Percentiles rank a stretch among this genome's conserved stretches.
Evolutionary conservation across 2,329 filamentous ascomycete genomes (phyloP).

Genomic region (Neofusicoccum sp.): DNA sequence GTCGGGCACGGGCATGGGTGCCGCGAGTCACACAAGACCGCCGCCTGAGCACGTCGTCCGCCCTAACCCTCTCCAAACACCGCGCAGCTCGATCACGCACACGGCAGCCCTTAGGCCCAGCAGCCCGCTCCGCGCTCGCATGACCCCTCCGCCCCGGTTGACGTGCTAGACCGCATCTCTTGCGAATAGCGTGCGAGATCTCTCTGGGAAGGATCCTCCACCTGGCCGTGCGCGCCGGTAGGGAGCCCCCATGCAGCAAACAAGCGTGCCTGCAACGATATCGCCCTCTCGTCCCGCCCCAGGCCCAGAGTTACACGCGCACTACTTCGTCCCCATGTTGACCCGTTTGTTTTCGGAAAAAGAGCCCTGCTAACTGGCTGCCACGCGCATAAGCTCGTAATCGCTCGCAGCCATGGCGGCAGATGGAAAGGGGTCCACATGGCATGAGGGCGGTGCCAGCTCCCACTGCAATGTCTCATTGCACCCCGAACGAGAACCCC

Average conservation of each 20-base stretch:
- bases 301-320: not conserved
- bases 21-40: conserved; percentile 9
- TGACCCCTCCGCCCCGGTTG: conserved; percentile 11
- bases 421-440: conserved; percentile 15
- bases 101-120: not conserved
- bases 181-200: conserved; percentile 14
- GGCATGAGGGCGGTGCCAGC: conserved; percentile 2
- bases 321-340: not conserved
- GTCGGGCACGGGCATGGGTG: not conserved
- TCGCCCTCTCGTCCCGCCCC: conserved; percentile 11
- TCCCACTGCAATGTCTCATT: conserved; percentile 13
- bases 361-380: conserved; percentile 13
- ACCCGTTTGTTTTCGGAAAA: conserved; percentile 14
- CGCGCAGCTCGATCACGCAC: conserved; percentile 2
- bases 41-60: conserved; percentile 14
- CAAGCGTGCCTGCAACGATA: not conserved
- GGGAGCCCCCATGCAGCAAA: not conserved
- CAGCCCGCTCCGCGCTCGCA: not conserved
- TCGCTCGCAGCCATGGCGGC: conserved; percentile 16
- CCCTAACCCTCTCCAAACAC: conserved; percentile 3
- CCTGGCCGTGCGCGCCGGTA: not conserved
- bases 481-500: conserved; percentile 9
- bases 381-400: conserved; percentile 19
- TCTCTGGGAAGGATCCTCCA: not conserved
- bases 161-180: conserved; percentile 11